phyloP scores from a whole-genome alignment of 2,329 filamentous ascomycete genomes.

The Simplicillium aogashimaense region DNA sequence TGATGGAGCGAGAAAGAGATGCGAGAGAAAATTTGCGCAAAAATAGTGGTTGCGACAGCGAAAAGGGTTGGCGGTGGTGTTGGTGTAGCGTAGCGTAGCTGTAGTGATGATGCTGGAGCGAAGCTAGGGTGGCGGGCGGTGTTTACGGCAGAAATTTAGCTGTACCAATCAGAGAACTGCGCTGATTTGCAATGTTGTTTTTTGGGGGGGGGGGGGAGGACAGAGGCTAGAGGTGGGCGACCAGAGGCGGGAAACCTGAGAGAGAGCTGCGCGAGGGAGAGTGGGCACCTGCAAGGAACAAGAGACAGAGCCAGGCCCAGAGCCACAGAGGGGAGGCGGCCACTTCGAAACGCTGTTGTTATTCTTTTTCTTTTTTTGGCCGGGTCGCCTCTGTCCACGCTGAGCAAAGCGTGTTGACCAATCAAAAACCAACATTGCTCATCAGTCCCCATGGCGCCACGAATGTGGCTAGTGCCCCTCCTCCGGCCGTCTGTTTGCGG shows the following conservation, averaged over 20 bases:
- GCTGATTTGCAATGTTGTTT: slow-evolving; percentile 7
- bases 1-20: not conserved
- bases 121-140: slow-evolving; percentile 5
- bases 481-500: slow-evolving; percentile 2
- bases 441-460: no score
- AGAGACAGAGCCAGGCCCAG: not conserved
- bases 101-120: slow-evolving; percentile 5
- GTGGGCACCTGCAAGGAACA: not conserved
- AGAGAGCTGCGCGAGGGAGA: not conserved
- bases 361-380: no score
- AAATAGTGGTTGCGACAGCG: no score
- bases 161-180: not conserved
- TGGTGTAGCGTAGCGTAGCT: slow-evolving; percentile 4
- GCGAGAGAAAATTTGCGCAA: no score
- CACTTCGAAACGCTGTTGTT: no score
- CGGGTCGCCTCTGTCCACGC: no score
- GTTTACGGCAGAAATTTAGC: slow-evolving; percentile 9
- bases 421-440: not conserved
- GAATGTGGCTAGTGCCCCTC: slow-evolving; percentile 4
- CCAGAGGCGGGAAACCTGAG: not conserved
- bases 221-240: not conserved
- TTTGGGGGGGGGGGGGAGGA: no score
- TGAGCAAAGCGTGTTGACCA: slow-evolving; percentile 1
- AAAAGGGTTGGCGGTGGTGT: slow-evolving; percentile 1
- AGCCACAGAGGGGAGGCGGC: not conserved